These are phyloP conservation scores for Boletus tomentosulus DNA, from an alignment of 768 basidiomycete genomes.

Conservation along the genomic window DNA sequence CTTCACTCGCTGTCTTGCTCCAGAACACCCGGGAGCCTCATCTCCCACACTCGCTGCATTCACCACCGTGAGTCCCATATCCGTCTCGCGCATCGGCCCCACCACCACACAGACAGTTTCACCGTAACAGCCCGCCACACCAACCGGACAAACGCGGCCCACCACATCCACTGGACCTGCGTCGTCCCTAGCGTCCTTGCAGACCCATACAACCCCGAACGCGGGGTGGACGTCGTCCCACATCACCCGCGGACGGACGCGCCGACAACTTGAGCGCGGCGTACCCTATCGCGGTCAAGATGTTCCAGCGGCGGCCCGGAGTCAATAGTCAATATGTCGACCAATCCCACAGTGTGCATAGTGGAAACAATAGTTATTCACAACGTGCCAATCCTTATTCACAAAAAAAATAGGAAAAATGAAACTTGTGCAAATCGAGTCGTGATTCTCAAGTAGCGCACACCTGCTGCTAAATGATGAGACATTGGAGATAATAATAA, in stretches of 20 bases:
- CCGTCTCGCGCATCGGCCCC: slow-evolving; percentile 5
- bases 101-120: slow-evolving; percentile 3
- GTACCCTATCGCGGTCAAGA: slow-evolving; percentile 33
- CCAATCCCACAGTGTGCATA: too few species aligned
- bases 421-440: too few species aligned
- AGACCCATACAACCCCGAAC: slow-evolving; percentile 28
- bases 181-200: slow-evolving; percentile 5
- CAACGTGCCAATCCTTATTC: too few species aligned
- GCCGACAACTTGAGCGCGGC: slow-evolving; percentile 29
- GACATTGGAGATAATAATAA: too few species aligned
- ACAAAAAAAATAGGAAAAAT: too few species aligned
- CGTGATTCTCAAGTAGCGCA: too few species aligned
- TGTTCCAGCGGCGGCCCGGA: slow-evolving; percentile 38
- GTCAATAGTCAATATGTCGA: slow-evolving; percentile 29
- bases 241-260: slow-evolving; percentile 28
- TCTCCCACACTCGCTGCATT: slow-evolving; percentile 30
- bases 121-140: slow-evolving; percentile 8
- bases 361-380: too few species aligned
- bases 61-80: slow-evolving; percentile 26
- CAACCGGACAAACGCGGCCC: slow-evolving; percentile 11
- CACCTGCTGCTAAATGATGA: too few species aligned
- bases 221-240: slow-evolving; percentile 32
- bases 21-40: slow-evolving; percentile 2
- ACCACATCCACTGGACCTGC: background rate
- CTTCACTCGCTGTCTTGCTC: slow-evolving; percentile 18